Percentiles rank a stretch among this genome's conserved stretches.
Evolutionary conservation across 805 yeast species (phyloP).

Genomic region (Kazachstania africana): DNA sequence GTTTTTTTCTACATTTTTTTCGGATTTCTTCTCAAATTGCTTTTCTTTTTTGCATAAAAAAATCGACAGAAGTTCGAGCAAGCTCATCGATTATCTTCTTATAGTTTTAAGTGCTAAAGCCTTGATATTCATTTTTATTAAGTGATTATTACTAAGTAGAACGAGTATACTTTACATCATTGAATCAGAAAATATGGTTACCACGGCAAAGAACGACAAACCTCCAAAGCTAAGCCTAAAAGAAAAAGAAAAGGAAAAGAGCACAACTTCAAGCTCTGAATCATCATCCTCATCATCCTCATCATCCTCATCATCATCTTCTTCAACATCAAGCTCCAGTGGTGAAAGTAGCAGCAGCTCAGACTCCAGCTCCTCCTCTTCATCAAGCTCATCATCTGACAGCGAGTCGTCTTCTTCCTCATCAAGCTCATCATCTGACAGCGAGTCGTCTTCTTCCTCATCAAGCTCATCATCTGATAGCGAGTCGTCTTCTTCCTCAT

Average conservation of each 20-base stretch:
- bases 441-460: conserved; percentile 6
- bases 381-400: conserved; percentile 4
- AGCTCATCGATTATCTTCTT: too few relatives aligned
- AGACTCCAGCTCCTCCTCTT: conserved; percentile 2
- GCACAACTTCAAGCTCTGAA: too few relatives aligned
- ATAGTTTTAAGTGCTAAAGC: too few relatives aligned
- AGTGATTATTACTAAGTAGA: too few relatives aligned
- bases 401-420: conserved; percentile 8
- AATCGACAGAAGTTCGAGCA: too few relatives aligned
- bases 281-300: conserved; percentile 2
- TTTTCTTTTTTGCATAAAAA: too few relatives aligned
- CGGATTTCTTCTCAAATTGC: too few relatives aligned
- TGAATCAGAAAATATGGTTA: too few relatives aligned
- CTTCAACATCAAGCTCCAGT: conserved; percentile 1
- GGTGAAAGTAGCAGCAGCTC: neutral
- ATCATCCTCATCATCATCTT: conserved; percentile 8
- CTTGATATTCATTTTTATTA: too few relatives aligned
- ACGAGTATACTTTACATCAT: too few relatives aligned
- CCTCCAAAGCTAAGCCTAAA: conserved; percentile 23
- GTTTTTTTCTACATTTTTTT: too few relatives aligned
- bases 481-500: conserved; percentile 1
- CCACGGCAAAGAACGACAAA: conserved; percentile 5
- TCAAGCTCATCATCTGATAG: conserved; percentile 6
- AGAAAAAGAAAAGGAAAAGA: conserved; percentile 12
- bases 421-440: conserved; percentile 5